phyloP scores from a whole-genome alignment of 2,329 filamentous ascomycete genomes.

The Colletotrichum chlorophyti region DNA sequence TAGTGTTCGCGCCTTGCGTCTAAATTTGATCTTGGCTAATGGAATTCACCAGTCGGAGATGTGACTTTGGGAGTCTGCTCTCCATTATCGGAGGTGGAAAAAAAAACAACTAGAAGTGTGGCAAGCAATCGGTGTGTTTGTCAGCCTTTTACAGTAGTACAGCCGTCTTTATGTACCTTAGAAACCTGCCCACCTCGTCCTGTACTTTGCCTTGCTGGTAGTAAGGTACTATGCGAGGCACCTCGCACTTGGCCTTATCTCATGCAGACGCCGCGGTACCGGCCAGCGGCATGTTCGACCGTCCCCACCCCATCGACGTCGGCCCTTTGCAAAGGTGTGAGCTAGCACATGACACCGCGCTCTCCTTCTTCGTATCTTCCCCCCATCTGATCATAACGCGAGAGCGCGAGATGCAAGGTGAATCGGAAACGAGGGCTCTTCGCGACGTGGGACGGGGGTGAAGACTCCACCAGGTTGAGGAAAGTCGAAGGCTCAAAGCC shows the following conservation, averaged over 20 bases:
- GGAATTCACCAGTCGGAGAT: background rate
- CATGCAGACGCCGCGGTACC: background rate
- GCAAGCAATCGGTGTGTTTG: background rate
- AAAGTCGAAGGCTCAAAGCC: background rate
- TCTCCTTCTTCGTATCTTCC: too few species aligned
- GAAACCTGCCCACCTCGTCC: too few species aligned
- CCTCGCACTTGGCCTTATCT: conserved; percentile 7
- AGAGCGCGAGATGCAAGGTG: too few species aligned
- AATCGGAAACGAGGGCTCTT: too few species aligned
- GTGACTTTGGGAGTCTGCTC: background rate
- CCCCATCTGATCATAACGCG: too few species aligned
- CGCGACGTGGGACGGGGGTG: too few species aligned
- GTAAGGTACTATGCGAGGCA: too few species aligned
- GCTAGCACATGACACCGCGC: background rate
- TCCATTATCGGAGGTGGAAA: conserved; percentile 2
- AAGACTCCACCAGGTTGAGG: too few species aligned
- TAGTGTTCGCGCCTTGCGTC: too few species aligned
- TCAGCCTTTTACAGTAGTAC: conserved; percentile 1
- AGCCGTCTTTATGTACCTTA: too few species aligned
- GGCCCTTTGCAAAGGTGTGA: background rate
- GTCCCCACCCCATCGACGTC: too few species aligned
- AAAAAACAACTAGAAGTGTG: background rate
- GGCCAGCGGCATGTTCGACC: conserved; percentile 8
- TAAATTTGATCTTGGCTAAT: conserved; percentile 1
- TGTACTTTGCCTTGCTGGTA: background rate